These are phyloP conservation scores for Fomitopsis betulina DNA, from an alignment of 1,284 basidiomycete genomes.

Conservation along the genomic window DNA sequence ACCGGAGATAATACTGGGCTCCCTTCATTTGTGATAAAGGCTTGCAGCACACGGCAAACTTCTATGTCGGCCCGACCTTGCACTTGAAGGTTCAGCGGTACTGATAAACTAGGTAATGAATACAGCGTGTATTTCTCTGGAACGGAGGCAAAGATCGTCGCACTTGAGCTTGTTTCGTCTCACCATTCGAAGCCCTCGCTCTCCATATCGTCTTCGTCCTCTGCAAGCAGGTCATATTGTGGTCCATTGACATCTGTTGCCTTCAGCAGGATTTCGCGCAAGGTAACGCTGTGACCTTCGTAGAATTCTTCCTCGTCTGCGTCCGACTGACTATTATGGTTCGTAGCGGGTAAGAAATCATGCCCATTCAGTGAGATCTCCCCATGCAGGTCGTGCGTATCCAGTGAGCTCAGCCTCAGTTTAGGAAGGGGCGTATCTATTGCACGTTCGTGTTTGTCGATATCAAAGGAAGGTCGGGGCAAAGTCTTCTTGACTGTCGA, in stretches of 20 bases:
- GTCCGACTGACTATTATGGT: slow-evolving; percentile 2
- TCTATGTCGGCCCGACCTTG: too few relatives aligned
- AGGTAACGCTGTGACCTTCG: slow-evolving; percentile 22
- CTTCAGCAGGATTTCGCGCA: slow-evolving; percentile 22
- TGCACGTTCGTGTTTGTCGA: slow-evolving; percentile 13
- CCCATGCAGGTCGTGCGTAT: slow-evolving; percentile 2
- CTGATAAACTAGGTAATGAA: background rate
- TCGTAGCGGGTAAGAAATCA: slow-evolving; percentile 5
- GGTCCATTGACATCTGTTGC: slow-evolving; percentile 14
- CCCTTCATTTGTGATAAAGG: background rate
- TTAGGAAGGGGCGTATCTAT: slow-evolving; percentile 7
- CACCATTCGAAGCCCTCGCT: slow-evolving; percentile 20
- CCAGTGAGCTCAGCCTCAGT: slow-evolving; percentile 2
- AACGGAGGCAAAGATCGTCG: too few relatives aligned
- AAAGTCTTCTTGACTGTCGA: slow-evolving; percentile 18
- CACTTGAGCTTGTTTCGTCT: background rate
- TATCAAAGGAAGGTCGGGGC: slow-evolving; percentile 19
- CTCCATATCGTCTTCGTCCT: slow-evolving; percentile 11
- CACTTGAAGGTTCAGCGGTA: too few relatives aligned
- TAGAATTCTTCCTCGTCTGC: slow-evolving; percentile 13
- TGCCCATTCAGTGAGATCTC: slow-evolving; percentile 6
- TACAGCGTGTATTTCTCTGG: background rate
- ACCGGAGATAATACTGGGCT: background rate
- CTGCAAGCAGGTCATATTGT: slow-evolving; percentile 13
- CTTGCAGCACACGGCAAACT: background rate